Percentiles rank a stretch among this genome's conserved stretches.
phyloP scores from a whole-genome alignment of 2,329 filamentous ascomycete genomes.

The Fusarium ramigenum region DNA sequence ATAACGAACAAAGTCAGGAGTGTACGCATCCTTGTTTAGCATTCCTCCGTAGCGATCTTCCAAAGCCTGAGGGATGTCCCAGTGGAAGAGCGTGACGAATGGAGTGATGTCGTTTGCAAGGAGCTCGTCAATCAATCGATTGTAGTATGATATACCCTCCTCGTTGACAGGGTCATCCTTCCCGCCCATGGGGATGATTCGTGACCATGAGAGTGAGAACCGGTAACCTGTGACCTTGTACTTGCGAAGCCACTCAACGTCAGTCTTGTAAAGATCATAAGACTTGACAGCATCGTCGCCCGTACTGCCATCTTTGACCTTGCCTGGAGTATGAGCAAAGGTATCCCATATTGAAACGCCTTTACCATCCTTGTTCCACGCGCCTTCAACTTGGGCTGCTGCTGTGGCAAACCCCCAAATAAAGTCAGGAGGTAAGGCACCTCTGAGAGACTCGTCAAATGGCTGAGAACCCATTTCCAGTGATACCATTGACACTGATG shows the following conservation, averaged over 20 bases:
- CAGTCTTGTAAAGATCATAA: constrained; percentile 57
- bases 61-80: constrained; percentile 63
- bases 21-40: constrained; percentile 31
- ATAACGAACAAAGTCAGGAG: constrained; percentile 37
- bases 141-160: constrained; percentile 67
- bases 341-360: constrained; percentile 54
- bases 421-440: constrained; percentile 17
- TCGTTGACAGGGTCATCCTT: constrained; percentile 70
- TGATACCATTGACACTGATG: background rate
- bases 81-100: constrained; percentile 71
- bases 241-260: constrained; percentile 64
- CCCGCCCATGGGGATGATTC: constrained; percentile 71
- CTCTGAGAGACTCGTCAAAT: constrained; percentile 20
- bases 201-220: constrained; percentile 72
- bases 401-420: constrained; percentile 53
- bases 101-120: constrained; percentile 63
- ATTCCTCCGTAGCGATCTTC: constrained; percentile 38
- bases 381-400: constrained; percentile 53
- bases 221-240: constrained; percentile 69
- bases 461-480: background rate
- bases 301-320: constrained; percentile 52
- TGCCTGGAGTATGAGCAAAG: constrained; percentile 51
- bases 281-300: constrained; percentile 51
- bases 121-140: constrained; percentile 68
- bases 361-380: constrained; percentile 54